Evolutionary conservation across 768 basidiomycete genomes (phyloP).

Genomic region (Trametes maxima): DNA sequence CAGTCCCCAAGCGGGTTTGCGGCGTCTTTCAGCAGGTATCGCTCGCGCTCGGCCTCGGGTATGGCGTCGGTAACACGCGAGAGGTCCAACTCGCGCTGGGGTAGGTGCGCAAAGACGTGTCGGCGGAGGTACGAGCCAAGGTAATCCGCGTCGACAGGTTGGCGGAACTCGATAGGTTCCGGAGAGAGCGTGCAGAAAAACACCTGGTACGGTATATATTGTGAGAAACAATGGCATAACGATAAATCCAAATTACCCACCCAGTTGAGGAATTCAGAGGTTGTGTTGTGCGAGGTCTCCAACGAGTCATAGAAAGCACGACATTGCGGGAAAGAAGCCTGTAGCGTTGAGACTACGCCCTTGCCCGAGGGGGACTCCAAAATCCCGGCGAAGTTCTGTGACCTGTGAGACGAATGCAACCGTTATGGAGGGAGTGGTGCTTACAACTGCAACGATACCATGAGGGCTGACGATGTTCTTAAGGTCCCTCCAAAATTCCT

Average conservation of each 20-base stretch:
- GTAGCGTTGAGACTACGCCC: conserved; percentile 70
- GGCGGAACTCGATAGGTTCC: conserved; percentile 59
- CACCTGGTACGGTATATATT: conserved; percentile 49
- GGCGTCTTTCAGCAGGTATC: conserved; percentile 63
- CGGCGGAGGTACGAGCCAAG: conserved; percentile 69
- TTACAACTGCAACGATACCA: conserved; percentile 80
- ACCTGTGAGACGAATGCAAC: neutral
- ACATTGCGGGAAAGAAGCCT: conserved; percentile 73
- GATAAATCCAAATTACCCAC: conserved; percentile 43
- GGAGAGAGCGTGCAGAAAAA: conserved; percentile 75
- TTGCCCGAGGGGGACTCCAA: conserved; percentile 61
- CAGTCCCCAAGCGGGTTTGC: conserved; percentile 64
- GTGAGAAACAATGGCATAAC: neutral
- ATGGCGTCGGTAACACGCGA: conserved; percentile 24
- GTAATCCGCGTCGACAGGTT: conserved; percentile 57
- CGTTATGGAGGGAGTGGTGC: conserved; percentile 31
- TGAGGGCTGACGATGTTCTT: conserved; percentile 63
- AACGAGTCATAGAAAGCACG: conserved; percentile 80
- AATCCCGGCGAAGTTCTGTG: conserved; percentile 83
- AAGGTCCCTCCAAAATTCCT: conserved; percentile 81
- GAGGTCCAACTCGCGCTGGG: conserved; percentile 55
- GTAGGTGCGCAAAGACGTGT: conserved; percentile 55
- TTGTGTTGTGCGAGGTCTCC: conserved; percentile 32
- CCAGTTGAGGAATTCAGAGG: conserved; percentile 71
- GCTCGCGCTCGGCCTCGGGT: conserved; percentile 40